Evolutionary conservation across 140 eudicot genomes (phyloP).

Genomic region (Oenanthe javanica): DNA sequence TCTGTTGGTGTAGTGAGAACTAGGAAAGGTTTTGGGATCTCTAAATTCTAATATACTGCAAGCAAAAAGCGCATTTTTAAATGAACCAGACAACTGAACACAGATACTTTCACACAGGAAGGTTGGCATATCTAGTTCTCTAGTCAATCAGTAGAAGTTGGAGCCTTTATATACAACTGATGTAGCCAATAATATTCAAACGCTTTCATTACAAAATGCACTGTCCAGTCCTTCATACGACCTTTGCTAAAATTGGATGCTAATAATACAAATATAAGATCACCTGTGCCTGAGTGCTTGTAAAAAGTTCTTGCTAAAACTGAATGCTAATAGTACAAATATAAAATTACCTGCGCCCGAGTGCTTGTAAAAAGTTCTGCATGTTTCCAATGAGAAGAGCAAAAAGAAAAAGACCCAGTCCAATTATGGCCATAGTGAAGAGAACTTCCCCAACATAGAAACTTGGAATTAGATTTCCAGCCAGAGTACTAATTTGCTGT

Average conservation of each 20-base stretch:
- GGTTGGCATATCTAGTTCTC: background rate
- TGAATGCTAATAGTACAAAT: too few species aligned
- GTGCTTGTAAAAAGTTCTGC: constrained; percentile 74
- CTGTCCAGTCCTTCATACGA: background rate
- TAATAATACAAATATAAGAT: background rate
- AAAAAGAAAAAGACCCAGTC: constrained; percentile 69
- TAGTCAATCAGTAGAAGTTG: background rate
- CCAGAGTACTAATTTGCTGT: constrained; percentile 84
- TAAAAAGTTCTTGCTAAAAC: too few species aligned
- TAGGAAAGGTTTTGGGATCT: background rate
- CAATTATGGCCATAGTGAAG: constrained; percentile 66
- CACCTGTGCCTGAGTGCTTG: constrained; percentile 71
- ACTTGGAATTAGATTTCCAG: constrained; percentile 81
- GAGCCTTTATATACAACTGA: background rate
- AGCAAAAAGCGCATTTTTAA: background rate
- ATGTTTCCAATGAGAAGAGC: constrained; percentile 84
- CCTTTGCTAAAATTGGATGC: background rate
- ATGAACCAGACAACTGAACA: background rate
- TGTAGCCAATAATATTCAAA: background rate
- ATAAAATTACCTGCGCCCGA: too few species aligned
- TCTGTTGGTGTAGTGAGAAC: background rate
- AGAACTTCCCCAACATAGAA: constrained; percentile 73
- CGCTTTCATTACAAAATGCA: background rate
- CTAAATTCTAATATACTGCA: background rate
- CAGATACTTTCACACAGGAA: background rate